phyloP scores from a whole-genome alignment of 768 basidiomycete species.

The Stropharia rugosoannulata region DNA sequence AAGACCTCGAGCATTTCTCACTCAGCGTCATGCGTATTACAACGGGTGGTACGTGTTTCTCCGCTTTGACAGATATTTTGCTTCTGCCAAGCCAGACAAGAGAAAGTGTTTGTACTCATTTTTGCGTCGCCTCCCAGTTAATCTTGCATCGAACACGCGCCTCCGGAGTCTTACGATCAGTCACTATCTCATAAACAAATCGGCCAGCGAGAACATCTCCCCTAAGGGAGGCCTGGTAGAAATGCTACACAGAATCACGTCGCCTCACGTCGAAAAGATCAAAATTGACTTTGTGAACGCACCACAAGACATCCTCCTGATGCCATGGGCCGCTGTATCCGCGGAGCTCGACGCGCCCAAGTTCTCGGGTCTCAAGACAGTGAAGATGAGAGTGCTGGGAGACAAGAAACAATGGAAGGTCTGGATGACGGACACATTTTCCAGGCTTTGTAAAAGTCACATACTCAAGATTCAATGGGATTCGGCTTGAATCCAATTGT shows the following conservation, averaged over 20 bases:
- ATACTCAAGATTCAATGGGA: constrained; percentile 1
- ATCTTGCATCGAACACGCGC: not conserved
- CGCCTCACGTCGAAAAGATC: not conserved
- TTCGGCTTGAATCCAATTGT: not conserved
- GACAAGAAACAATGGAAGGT: not conserved
- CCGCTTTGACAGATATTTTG: not conserved
- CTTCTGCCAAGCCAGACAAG: not conserved
- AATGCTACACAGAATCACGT: not conserved
- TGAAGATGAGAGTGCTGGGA: not conserved
- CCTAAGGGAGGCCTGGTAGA: not conserved
- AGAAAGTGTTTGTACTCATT: not conserved
- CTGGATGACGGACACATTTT: not conserved
- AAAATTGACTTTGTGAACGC: constrained; percentile 3
- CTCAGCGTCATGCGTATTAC: constrained; percentile 2
- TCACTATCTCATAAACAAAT: constrained; percentile 3
- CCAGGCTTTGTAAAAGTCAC: not conserved
- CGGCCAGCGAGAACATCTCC: not conserved
- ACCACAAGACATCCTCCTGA: constrained; percentile 2
- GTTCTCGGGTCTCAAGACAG: not conserved
- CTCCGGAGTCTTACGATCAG: constrained; percentile 3
- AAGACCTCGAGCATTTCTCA: not conserved
- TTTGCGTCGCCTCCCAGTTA: not conserved
- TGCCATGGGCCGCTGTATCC: constrained; percentile 2
- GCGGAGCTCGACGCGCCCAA: not conserved
- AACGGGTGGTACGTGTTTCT: not conserved